Conservation (phyloP, 306 rosid species). For the Trifolium dubium region DNA sequence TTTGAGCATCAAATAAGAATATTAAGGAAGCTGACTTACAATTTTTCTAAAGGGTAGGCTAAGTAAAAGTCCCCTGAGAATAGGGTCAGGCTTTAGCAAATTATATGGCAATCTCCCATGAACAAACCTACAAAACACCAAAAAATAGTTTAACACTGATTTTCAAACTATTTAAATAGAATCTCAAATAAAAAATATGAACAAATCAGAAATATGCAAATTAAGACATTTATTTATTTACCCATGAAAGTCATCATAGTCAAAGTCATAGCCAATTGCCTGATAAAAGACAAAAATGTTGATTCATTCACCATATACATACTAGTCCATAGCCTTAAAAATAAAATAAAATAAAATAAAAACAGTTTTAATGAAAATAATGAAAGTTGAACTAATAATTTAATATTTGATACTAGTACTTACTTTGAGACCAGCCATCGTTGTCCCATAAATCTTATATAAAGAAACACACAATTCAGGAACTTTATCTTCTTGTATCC, state of each 20-base stretch:
- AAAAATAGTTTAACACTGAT: constrained; percentile 14
- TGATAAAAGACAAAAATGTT: constrained; percentile 40
- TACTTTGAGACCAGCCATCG: constrained; percentile 93
- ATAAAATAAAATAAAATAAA: background rate
- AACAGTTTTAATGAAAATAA: background rate
- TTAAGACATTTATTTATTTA: constrained; percentile 46
- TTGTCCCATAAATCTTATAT: constrained; percentile 82
- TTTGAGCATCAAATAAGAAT: constrained; percentile 17
- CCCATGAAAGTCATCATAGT: constrained; percentile 85
- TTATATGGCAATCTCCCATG: constrained; percentile 88
- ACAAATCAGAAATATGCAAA: constrained; percentile 15
- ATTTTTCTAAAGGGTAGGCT: constrained; percentile 74
- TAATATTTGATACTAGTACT: background rate
- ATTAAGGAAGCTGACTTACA: constrained; percentile 58
- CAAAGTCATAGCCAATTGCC: constrained; percentile 81
- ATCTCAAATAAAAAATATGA: background rate
- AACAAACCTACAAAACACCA: constrained; percentile 59
- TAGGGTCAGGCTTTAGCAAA: constrained; percentile 73
- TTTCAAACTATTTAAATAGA: constrained; percentile 5
- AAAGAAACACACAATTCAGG: constrained; percentile 65
- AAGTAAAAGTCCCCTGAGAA: constrained; percentile 69
- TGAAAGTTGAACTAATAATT: background rate
- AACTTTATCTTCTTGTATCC: constrained; percentile 58
- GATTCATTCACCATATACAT: constrained; percentile 9
- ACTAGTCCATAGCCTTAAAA: background rate